Conservation (phyloP, 1,284 basidiomycete species). For the Pseudozyma flocculosa region DNA sequence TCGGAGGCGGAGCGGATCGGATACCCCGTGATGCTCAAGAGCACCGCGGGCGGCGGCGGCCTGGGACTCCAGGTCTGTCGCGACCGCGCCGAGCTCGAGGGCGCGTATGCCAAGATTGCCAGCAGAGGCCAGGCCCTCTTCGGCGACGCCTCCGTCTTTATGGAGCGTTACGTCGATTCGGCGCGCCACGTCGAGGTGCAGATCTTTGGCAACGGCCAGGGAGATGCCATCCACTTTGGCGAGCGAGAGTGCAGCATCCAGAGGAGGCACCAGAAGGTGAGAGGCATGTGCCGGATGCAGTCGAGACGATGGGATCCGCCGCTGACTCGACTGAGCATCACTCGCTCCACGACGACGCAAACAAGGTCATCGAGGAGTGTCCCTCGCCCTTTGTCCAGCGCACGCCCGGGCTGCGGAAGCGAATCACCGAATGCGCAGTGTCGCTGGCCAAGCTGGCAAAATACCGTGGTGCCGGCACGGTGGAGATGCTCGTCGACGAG, state of each 20-base stretch:
- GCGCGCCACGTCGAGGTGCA: slow-evolving; percentile 64
- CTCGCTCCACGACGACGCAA: too few relatives aligned
- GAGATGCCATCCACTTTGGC: slow-evolving; percentile 67
- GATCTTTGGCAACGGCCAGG: slow-evolving; percentile 68
- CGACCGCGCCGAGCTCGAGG: slow-evolving; percentile 60
- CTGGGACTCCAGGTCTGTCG: slow-evolving; percentile 69
- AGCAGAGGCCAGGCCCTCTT: slow-evolving; percentile 60
- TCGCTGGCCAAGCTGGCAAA: too few relatives aligned
- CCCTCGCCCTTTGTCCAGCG: too few relatives aligned
- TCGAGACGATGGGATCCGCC: too few relatives aligned
- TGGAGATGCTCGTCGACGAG: too few relatives aligned
- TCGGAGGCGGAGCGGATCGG: slow-evolving; percentile 63
- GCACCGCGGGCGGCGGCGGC: slow-evolving; percentile 72
- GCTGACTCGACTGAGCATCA: too few relatives aligned
- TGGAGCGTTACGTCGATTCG: slow-evolving; percentile 67
- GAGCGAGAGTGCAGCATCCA: slow-evolving; percentile 69
- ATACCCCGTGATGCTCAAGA: slow-evolving; percentile 71
- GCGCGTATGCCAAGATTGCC: slow-evolving; percentile 60
- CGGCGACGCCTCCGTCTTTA: slow-evolving; percentile 65
- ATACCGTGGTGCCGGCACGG: too few relatives aligned
- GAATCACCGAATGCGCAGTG: too few relatives aligned
- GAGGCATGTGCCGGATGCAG: too few relatives aligned
- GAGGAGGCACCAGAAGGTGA: slow-evolving; percentile 72
- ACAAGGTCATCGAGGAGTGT: too few relatives aligned
- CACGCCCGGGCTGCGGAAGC: too few relatives aligned